Conservation (phyloP, 306 rosid genomes). For the Trifolium subterraneum region DNA sequence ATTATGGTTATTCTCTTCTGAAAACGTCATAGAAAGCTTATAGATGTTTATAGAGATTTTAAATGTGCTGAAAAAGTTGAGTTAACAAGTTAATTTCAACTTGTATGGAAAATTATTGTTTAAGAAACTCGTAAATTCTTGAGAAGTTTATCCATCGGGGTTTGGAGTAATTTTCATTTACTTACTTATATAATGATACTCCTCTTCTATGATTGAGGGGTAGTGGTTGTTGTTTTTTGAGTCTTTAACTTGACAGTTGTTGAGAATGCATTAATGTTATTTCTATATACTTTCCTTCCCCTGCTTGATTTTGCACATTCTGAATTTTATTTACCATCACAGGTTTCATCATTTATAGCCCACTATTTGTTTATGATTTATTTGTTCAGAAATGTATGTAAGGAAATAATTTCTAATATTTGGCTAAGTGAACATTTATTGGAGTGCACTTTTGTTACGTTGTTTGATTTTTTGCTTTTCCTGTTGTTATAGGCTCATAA, state of each 20-base stretch:
- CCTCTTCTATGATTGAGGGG: neutral
- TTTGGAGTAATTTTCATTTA: neutral
- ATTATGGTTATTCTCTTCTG: neutral
- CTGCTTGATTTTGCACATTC: conserved; percentile 24
- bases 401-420: conserved; percentile 25
- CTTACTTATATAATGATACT: neutral
- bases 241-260: conserved; percentile 3
- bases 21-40: no score
- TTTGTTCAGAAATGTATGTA: neutral
- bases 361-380: no score
- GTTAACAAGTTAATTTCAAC: no score
- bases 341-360: no score
- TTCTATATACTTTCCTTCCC: conserved; percentile 10
- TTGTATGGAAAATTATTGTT: neutral
- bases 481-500: neutral
- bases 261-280: conserved; percentile 17
- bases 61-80: no score
- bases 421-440: neutral
- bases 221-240: neutral
- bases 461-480: neutral
- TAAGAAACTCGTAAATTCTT: neutral
- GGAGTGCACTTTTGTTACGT: conserved; percentile 8
- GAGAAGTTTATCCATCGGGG: neutral
- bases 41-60: no score
- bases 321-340: neutral